These are phyloP conservation scores for Anisodus acutangulus DNA, from an alignment of 257 asterid species.

Conservation along the genomic window DNA sequence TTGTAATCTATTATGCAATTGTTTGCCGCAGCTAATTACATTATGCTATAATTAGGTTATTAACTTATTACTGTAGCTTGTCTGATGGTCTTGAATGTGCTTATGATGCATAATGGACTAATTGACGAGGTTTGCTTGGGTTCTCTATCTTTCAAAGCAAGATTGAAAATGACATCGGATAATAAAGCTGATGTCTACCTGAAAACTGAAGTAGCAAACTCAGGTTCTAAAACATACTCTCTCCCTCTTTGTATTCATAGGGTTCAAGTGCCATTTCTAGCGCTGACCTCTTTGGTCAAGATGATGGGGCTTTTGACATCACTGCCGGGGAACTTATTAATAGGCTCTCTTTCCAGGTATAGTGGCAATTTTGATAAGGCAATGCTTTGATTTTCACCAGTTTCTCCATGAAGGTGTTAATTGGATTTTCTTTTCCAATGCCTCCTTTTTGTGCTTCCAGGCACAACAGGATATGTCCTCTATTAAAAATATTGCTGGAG, in stretches of 20 bases:
- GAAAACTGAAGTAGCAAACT: background rate
- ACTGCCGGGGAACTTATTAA: constrained; percentile 82
- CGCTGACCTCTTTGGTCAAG: constrained; percentile 86
- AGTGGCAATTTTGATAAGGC: background rate
- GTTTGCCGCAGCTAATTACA: background rate
- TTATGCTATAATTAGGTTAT: constrained; percentile 8
- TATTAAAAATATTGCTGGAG: constrained; percentile 90
- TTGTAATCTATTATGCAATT: background rate
- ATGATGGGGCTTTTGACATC: constrained; percentile 53
- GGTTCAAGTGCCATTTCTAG: constrained; percentile 92
- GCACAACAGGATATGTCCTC: constrained; percentile 97
- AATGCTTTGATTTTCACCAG: background rate
- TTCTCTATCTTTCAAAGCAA: background rate
- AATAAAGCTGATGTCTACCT: background rate
- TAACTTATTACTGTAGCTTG: background rate
- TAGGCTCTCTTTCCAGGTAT: constrained; percentile 94
- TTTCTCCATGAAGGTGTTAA: background rate
- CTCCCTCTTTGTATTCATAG: constrained; percentile 42
- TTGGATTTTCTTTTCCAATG: background rate
- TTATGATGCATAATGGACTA: background rate
- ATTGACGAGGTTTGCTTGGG: constrained; percentile 15
- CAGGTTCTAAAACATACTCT: constrained; percentile 3
- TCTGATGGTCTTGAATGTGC: constrained; percentile 9
- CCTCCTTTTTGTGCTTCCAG: constrained; percentile 42
- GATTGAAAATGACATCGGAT: background rate